phyloP scores from a whole-genome alignment of 2,329 filamentous ascomycete species.

The Amesomyces nigricolor region DNA sequence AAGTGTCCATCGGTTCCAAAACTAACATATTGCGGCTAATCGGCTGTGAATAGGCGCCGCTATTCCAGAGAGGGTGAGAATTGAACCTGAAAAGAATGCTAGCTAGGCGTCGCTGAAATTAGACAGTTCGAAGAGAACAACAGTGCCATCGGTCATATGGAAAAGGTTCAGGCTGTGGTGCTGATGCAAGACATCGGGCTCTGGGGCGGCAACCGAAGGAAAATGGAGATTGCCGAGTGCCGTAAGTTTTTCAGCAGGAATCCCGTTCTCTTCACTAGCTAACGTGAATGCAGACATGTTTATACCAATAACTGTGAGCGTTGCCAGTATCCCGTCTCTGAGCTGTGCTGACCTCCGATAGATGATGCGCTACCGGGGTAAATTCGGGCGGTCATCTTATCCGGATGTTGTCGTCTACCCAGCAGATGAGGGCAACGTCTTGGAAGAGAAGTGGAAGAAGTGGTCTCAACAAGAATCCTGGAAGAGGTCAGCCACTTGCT shows the following conservation, averaged over 20 bases:
- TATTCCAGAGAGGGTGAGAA: constrained; percentile 30
- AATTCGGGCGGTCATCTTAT: constrained; percentile 53
- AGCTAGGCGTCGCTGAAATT: background rate
- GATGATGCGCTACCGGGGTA: constrained; percentile 52
- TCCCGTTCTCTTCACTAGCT: background rate
- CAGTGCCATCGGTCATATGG: constrained; percentile 40
- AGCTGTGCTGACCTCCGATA: constrained; percentile 21
- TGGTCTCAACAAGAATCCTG: constrained; percentile 63
- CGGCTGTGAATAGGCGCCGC: constrained; percentile 27
- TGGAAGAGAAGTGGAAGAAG: constrained; percentile 59
- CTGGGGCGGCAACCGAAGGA: constrained; percentile 50
- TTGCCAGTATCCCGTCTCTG: background rate
- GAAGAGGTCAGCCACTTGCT: constrained; percentile 44
- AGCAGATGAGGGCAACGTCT: constrained; percentile 48
- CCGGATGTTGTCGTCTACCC: constrained; percentile 44
- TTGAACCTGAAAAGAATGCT: background rate
- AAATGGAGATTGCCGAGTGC: constrained; percentile 53
- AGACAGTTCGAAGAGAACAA: constrained; percentile 46
- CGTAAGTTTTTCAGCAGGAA: constrained; percentile 32
- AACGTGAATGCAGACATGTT: constrained; percentile 22
- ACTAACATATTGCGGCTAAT: background rate
- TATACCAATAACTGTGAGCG: constrained; percentile 26
- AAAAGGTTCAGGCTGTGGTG: constrained; percentile 45
- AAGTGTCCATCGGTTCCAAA: constrained; percentile 19
- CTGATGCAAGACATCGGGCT: constrained; percentile 46